Evolutionary conservation across 495 filamentous ascomycete species (phyloP).

Genomic region (Trichoderma asperelloides): DNA sequence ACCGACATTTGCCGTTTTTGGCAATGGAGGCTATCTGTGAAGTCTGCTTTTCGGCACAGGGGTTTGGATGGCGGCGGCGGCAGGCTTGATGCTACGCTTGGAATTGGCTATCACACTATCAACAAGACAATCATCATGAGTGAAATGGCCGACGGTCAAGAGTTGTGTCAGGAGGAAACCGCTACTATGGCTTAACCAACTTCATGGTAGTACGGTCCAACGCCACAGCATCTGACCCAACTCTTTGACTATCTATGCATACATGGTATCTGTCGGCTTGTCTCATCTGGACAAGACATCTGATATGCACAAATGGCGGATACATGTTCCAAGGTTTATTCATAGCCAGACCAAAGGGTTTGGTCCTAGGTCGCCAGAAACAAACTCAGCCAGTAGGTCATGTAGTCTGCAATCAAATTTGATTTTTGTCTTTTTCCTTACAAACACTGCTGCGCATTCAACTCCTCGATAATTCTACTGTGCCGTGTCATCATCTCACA

Average conservation of each 20-base stretch:
- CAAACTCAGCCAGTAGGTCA: background rate
- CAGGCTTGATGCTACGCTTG: background rate
- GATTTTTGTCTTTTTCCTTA: background rate
- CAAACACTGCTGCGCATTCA: background rate
- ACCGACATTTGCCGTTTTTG: background rate
- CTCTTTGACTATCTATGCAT: background rate
- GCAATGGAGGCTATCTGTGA: background rate
- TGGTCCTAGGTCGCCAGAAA: background rate
- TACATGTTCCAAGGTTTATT: background rate
- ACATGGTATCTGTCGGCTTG: background rate
- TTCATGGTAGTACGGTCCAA: background rate
- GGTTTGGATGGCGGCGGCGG: background rate
- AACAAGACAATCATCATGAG: background rate
- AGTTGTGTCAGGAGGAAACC: background rate
- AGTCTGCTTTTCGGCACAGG: background rate
- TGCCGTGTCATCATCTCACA: background rate
- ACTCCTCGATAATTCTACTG: background rate
- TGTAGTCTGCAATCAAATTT: background rate
- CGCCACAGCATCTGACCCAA: background rate
- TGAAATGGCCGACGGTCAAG: background rate
- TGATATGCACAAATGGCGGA: background rate
- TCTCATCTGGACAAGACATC: background rate
- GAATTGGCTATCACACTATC: background rate
- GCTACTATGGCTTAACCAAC: background rate
- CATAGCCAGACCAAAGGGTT: background rate